Evolutionary conservation across 495 filamentous ascomycete species (phyloP), one percentile per base, ranked within the genome.

Genomic region (Aspergillus mulundensis): DNA sequence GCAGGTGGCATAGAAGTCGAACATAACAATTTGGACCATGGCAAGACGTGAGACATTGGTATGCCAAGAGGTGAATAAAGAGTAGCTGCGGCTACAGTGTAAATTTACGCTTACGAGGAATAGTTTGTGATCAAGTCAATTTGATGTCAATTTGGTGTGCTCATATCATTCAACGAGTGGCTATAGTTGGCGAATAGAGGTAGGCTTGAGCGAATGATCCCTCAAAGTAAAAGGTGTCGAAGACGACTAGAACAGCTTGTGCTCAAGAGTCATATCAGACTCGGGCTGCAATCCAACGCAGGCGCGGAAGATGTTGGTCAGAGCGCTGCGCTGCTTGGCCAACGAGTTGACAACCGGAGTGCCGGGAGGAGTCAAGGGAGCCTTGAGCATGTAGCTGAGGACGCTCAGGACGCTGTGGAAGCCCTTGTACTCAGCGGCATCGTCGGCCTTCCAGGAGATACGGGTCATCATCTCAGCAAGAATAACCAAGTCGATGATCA

Each of bases 301-400:
- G 49, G 95, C 95, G 65, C 93, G 91, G 86, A 99, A 95, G 77
- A 99, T 97, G 81, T 99, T 99, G 70, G 89, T 90, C 71, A 99
- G 73, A 20, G 93, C 92, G 59, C 81, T 86, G 59, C 94, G 89
- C 81, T 99, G 94, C 86, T 99, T 99, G 67, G 87, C 89, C 58
- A 99, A 82, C 40, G 94, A 84, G 69, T 99, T 99, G 74, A 99
- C 83, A 48, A 99, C 95, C 12, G 94, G 94, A 20, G 94, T 96
- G 49, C 94, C 95, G 2, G 95, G 88, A 10, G 94, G 94, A 50
- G 93, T 97, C 70, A 97, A 79, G 21, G 94, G 94, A 54, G 94
- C 94, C 87, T 98, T 99, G 63, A 99, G 85, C 94, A 99, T 98
- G 81, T 96, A 99, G 81, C 89, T 95, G 61, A 99, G 85, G 50